Evolutionary conservation across 495 filamentous ascomycete genomes (phyloP), one percentile per base, ranked within the genome.

Genomic region (Xylaria curta): DNA sequence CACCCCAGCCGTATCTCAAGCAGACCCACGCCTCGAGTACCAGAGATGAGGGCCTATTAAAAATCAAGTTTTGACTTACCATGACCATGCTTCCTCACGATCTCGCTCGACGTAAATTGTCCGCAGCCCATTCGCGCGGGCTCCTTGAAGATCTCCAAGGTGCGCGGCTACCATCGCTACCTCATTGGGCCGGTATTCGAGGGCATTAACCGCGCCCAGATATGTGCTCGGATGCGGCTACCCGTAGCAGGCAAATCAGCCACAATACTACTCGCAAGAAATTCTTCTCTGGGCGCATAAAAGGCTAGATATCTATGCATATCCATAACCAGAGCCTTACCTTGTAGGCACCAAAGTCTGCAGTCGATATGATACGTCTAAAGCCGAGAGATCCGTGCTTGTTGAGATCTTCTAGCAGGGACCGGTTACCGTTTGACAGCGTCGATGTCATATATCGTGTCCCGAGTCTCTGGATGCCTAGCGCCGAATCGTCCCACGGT

Each of bases 81-180:
- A 31, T 6, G 68, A 12, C 87, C 87, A 90, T n/a, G 80, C 79
- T 80, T 94, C 92, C 79, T 95, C 93, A 44, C 77, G 71, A 17
- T 80, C 78, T 66, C 91, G 82, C 82, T 92, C 92, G n/a, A 95
- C 89, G 81, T 93, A 96, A 47, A 97, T 85, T 0, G 91, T 92
- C 76, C 86, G 81, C 61, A 94, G 82, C 0, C 93, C 93, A 54
- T 81, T 83, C 13, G 70, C 76, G 76, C 89, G 89, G 15, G 92
- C 93, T 0, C 87, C 92, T 60, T 87, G 84, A 71, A 95, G 75
- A 76, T 95, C 93, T 15, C 71, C 75, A 60, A 94, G 77, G 80
- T 97, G 93, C 51, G 92, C 88, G 17, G 93, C 92, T n/a, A 94
- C 92, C 88, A 95, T 86, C 0, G 87, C 91, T 65, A 93, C 91